Percentiles rank a stretch among this genome's conserved stretches.
Conservation (phyloP, 805 yeast genomes). For the Dipodascopsis uninucleata region DNA sequence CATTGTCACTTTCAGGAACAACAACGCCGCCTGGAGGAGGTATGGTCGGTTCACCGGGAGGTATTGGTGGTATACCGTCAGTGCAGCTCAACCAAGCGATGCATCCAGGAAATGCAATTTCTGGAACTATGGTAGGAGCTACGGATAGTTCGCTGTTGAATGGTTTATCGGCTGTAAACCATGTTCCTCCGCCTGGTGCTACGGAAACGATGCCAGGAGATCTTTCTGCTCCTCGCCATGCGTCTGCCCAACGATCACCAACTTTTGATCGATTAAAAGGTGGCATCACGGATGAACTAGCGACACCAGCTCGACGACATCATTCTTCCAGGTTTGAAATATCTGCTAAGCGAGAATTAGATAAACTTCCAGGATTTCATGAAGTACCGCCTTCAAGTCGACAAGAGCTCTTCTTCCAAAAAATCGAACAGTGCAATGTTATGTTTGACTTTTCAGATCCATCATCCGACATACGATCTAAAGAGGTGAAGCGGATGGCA, state of each 20-base stretch:
- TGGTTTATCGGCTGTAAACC: constrained; percentile 19
- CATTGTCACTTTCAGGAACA: no score
- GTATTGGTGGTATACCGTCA: no score
- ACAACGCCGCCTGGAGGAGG: no score
- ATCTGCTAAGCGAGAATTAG: constrained; percentile 58
- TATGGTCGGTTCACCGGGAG: no score
- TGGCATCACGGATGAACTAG: constrained; percentile 71
- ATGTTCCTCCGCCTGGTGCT: constrained; percentile 36
- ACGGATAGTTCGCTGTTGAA: no score
- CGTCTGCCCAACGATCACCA: constrained; percentile 35
- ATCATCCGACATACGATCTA: constrained; percentile 84
- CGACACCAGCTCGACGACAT: constrained; percentile 79
- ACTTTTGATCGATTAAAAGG: constrained; percentile 54
- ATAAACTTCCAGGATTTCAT: constrained; percentile 77
- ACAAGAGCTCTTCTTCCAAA: constrained; percentile 73
- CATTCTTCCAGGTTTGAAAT: constrained; percentile 90
- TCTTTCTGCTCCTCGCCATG: constrained; percentile 29
- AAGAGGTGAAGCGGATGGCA: constrained; percentile 83
- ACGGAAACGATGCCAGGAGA: constrained; percentile 39
- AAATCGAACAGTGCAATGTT: constrained; percentile 90
- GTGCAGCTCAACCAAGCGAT: no score
- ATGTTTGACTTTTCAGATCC: constrained; percentile 94
- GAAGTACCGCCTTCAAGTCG: constrained; percentile 83
- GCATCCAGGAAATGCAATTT: constrained; percentile 4
- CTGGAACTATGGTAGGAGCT: neutral